Evolutionary conservation across 179 eudicot species (phyloP), one percentile per base, ranked within the genome.

Genomic region (Spergularia azorica): DNA sequence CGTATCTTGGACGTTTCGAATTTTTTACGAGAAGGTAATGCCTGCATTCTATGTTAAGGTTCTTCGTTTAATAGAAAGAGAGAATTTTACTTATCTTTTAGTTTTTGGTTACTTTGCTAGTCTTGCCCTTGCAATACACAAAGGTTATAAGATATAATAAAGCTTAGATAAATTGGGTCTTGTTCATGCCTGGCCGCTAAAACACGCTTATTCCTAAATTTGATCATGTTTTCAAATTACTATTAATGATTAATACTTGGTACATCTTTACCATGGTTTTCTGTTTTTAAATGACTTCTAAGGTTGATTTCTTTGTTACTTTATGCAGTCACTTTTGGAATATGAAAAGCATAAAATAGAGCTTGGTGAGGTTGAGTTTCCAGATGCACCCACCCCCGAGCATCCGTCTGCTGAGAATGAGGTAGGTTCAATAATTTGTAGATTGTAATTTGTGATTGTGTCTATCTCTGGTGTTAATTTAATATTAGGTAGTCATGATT

Each of bases 1-100:
- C 16, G 89, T 91, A 56, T 93, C 99, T 54, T 95, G 97, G 95
- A 93, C 99, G 70, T 93, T 95, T 75, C 97, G 98, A 59, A 89
- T 88, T 75, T 93, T 95, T 83, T 95, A 95, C 72, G 98, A 95
- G 89, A 93, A 95, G 99, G 99, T 93, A 80, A 71, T 80, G 63
- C 21, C 73, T 72, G 8, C 50, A 48, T 61, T 76, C 38, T 59
- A 10, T 10, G 16, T 41, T 67, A 51, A 54, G 68, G 18, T 15
- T 71, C 48, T n/a, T 71, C 14, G 15, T 60, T 63, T 50, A 70
- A 55, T 70, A 62, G 16, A 20, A 14, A 36, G 55, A 60, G 13
- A 6, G 43, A 55, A 58, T 17, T 72, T 16, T 4, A 20, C n/a
- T 67, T 73, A 7, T 74, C 43, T 54, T 43, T 10, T 46, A 6